Evolutionary conservation across 2,329 filamentous ascomycete species (phyloP), one percentile per base, ranked within the genome.

Genomic region (Clarireedia paspali): DNA sequence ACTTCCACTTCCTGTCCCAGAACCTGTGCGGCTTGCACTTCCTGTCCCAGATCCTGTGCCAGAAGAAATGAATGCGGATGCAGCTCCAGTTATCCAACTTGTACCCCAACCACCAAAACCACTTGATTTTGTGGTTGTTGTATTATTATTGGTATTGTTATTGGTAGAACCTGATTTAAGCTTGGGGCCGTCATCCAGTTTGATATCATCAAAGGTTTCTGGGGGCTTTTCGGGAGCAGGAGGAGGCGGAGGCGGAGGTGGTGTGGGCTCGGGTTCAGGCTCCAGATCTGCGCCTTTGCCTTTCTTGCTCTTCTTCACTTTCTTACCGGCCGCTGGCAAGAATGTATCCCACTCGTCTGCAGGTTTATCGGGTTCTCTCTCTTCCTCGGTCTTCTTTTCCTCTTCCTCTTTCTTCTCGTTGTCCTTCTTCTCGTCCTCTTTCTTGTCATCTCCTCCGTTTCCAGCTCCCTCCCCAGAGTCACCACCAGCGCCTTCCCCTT

Each of bases 161-260:
- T 68, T 66, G 26, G 67, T 70, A n/a, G 73, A 68, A 50, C 77
- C 78, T 63, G 83, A 77, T 58, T 74, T 78, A 14, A 83, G 66
- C 55, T 81, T 79, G 1, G 82, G 80, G n/a, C 73, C 75, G 55
- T 85, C 83, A 61, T 84, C 79, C 26, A 89, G 70, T 64, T 82
- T 87, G 61, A 90, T 82, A 27, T 89, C 84, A 46, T 87, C 77
- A 62, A 89, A 88, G n/a, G 77, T 71, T 55, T 80, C 78, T 45
- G 26, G 44, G 6, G 77, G 71, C 48, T 75, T 76, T 17, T 68
- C 67, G 24, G 61, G 53, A 1, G 58, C 59, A 15, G 70, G 62
- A 12, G 73, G 66, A 24, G 52, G 52, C 9, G 70, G 67, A 20
- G 65, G 66, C 14, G 51, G 51, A 9, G 51, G 44, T 39, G 44